Evolutionary conservation across 441 rosid species (phyloP).

Genomic region (Jatropha podagrica): DNA sequence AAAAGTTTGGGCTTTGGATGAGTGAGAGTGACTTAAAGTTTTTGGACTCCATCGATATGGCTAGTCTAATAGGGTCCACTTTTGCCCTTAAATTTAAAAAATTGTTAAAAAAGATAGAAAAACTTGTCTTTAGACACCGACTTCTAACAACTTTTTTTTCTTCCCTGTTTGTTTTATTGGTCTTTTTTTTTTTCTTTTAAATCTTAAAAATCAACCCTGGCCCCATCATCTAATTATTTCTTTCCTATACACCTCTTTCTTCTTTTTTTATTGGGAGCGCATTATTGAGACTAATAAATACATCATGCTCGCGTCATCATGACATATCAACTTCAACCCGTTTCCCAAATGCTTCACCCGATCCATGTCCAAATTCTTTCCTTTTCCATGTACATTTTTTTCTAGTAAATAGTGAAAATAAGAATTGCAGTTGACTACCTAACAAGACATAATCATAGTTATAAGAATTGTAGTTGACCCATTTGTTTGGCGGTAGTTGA

Average conservation of each 20-base stretch:
- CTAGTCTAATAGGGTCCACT: slow-evolving; percentile 17
- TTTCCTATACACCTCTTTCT: neutral
- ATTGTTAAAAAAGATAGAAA: neutral
- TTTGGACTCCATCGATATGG: slow-evolving; percentile 19
- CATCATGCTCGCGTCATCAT: slow-evolving; percentile 33
- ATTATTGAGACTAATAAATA: neutral
- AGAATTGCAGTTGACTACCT: slow-evolving; percentile 18
- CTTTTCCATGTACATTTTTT: neutral
- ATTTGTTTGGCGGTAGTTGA: slow-evolving; percentile 27
- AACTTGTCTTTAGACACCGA: slow-evolving; percentile 27
- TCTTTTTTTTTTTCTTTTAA: neutral
- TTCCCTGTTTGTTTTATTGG: neutral
- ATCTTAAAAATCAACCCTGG: slow-evolving; percentile 26
- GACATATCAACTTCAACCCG: slow-evolving; percentile 22
- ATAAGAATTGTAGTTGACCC: slow-evolving; percentile 30
- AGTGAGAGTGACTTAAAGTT: slow-evolving; percentile 34
- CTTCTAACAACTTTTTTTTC: slow-evolving; percentile 24
- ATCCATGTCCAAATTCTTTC: neutral
- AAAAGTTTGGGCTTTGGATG: slow-evolving; percentile 21
- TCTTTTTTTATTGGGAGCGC: neutral
- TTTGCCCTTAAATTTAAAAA: neutral
- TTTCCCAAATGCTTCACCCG: neutral
- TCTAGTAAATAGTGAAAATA: neutral
- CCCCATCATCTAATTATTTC: slow-evolving; percentile 37
- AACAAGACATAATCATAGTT: slow-evolving; percentile 18